Evolutionary conservation across 345 rosid species (phyloP), one percentile per base, ranked within the genome.

Genomic region (Ceriops decandra): DNA sequence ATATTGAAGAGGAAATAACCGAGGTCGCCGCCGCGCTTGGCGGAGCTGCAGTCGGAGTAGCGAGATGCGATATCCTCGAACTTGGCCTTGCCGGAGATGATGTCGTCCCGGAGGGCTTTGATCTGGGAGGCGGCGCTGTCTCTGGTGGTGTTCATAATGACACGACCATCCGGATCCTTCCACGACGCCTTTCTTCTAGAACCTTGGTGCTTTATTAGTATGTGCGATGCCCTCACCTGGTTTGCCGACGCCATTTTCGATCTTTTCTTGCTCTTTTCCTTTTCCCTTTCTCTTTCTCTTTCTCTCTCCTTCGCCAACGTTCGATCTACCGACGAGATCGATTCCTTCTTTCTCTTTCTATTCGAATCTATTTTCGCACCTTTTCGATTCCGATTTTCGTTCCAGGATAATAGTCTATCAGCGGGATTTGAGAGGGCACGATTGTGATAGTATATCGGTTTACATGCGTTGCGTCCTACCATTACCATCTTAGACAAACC

Each of bases 1-100:
- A 13, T 13, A 42, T 42, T 42, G 49, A 42, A 42, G 49, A 49
- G n/a, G 5, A 62, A 76, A 85, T 62, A 47, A 93, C 98, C 97
- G 3, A 91, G 93, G 79, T 91, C 98, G 26, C 96, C 96, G 64
- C 97, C 97, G 58, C 97, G 97, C 74, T 91, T 91, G 32, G 98
- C 97, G 28, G 98, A 93, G 88, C 91, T 87, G 83, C 97, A 93
- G 32, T 93, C 97, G 58, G 97, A 91, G 79, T 73, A 36, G 17
- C 93, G 87, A 63, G 89, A 77, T 2, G 98, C 98, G 15, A 89
- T 72, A 19, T 93, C 95, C 30, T 80, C 90, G 62, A 93, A 93
- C 70, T 89, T 91, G 49, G 84, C 85, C 67, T 89, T 86, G 21
- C 96, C 96, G 21, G 90, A 80, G 69, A 85, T 64, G 77, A 89